Evolutionary conservation across 2,329 filamentous ascomycete genomes (phyloP).

Genomic region (Ambrosiella beaveri): DNA sequence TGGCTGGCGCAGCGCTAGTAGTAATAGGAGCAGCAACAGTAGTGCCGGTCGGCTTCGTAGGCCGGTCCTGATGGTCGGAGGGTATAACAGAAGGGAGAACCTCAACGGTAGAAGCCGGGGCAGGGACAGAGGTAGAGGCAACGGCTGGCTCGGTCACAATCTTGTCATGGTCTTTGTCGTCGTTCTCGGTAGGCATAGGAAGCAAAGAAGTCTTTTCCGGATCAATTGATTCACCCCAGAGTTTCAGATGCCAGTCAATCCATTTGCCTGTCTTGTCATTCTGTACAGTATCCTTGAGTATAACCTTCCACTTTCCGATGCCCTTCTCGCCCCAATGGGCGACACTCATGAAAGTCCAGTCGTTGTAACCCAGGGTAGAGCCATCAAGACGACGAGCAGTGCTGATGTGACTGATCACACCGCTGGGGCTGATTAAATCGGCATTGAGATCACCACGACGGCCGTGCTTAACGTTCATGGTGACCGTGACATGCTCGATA

Average conservation of each 20-base stretch:
- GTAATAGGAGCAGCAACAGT: conserved; percentile 21
- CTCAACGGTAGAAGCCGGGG: conserved; percentile 42
- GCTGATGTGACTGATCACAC: conserved; percentile 69
- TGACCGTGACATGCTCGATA: conserved; percentile 88
- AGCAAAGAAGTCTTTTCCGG: conserved; percentile 52
- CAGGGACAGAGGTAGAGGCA: conserved; percentile 27
- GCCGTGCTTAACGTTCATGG: conserved; percentile 86
- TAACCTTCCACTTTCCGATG: conserved; percentile 74
- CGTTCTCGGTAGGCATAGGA: conserved; percentile 66
- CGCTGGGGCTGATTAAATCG: conserved; percentile 70
- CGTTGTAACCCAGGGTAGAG: conserved; percentile 53
- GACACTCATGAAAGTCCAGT: conserved; percentile 99
- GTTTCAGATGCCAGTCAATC: conserved; percentile 78
- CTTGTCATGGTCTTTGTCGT: conserved; percentile 65
- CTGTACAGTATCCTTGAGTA: conserved; percentile 67
- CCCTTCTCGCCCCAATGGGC: conserved; percentile 90
- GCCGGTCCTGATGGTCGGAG: conserved; percentile 48
- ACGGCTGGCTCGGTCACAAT: conserved; percentile 40
- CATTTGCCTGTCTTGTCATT: conserved; percentile 68
- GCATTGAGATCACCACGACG: conserved; percentile 84
- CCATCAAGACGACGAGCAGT: conserved; percentile 55
- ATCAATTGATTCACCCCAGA: conserved; percentile 84
- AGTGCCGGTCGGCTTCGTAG: conserved; percentile 28
- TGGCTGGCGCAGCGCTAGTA: conserved; percentile 23
- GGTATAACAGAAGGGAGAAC: conserved; percentile 27